Base-by-base conservation (phyloP, 306 rosid genomes). In the Cucurbita argyrosperma region DNA sequence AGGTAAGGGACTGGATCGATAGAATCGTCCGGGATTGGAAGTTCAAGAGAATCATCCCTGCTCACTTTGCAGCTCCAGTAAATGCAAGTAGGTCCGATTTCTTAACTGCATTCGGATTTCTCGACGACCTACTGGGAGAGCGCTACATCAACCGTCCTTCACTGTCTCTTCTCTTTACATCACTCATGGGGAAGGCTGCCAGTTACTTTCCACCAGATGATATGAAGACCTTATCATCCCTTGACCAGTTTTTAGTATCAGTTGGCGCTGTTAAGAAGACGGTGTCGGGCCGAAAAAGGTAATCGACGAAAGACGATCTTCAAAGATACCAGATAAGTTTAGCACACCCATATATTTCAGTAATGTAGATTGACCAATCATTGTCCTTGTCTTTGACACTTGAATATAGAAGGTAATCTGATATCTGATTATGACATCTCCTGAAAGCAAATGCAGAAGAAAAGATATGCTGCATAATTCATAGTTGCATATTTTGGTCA, bases 1-100 rank as follows among this genome's bases (percentile, higher is more conserved):
- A 94, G 96, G 98, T 94, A n/a, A 82, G 90, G 83, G 97, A 94
- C 63, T 94, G 98, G 98, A 90, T 90, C 54, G 90, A 89, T 74
- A 73, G 96, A 66, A 90, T 94, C 49, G 79, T 79, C 0, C 74
- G 62, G 77, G 95, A 94, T 76, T 90, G 96, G 97, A 94, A 74
- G 75, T 94, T 94, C 87, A 86, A 79, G 89, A 88, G 96, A 80
- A 89, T 90, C 21, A 89, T 90, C 79, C 97, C 96, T 23, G 96
- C 96, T 65, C 98, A 90, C 80, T 90, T 94, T 80, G 85, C 92
- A 8, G 98, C 86, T 71, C 97, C 98, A 63, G 52, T 94, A 72
- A 90, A 84, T 19, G 96, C 88, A 26, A 82, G 84, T 69, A 81
- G 90, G 77, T 85, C 92, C 7, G 91, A 88, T 57, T 88, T 94